Evolutionary conservation across 2,329 filamentous ascomycete species (phyloP), one percentile per base, ranked within the genome.

Genomic region (Arthrobotrys sphaeroides): DNA sequence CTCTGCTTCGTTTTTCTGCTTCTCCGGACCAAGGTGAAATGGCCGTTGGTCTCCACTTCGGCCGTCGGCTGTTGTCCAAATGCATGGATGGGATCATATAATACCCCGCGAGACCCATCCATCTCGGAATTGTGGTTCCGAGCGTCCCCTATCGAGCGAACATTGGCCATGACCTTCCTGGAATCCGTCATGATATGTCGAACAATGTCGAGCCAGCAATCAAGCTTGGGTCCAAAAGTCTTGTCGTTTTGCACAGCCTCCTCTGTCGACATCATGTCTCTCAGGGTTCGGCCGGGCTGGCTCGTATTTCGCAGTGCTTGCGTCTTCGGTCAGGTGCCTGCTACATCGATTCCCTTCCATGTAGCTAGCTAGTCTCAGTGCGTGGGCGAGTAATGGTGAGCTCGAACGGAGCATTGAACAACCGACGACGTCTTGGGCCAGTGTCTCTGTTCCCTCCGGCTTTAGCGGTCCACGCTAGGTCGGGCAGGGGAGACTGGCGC

Each of bases 161-260:
- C 24, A 16, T 43, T 28, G 13, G 24, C 31, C 55, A 45, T 24
- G 24, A 47, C 28, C 9, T 38, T 24, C 31, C n/a, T 55, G 22
- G 28, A 33, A 61, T 70, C 18, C 20, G 33, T 45, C 18, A 55
- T 26, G 28, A 38, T 64, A 31, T 51, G 16, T 55, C 42, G 24
- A n/a, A n/a, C n/a, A n/a, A n/a, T 38, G 13, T 33, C 18, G 43
- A 20, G 13, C 40, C 28, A 62, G 28, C 42, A 62, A 45, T 20
- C 42, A 49, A 36, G 42, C 28, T 18, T 57, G 64, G 45, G 24
- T 6, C 28, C 3, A 53, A 42, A 62, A 24, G 55, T 62, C 55
- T 68, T 74, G 53, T 74, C 51, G 7, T n/a, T 55, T 74, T 74
- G 70, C 70, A 74, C 70, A 74, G 70, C 70, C 70, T 64, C 45